Evolutionary conservation across 1,284 basidiomycete species (phyloP), one percentile per base, ranked within the genome.

Genomic region (Polyporus tsugae): DNA sequence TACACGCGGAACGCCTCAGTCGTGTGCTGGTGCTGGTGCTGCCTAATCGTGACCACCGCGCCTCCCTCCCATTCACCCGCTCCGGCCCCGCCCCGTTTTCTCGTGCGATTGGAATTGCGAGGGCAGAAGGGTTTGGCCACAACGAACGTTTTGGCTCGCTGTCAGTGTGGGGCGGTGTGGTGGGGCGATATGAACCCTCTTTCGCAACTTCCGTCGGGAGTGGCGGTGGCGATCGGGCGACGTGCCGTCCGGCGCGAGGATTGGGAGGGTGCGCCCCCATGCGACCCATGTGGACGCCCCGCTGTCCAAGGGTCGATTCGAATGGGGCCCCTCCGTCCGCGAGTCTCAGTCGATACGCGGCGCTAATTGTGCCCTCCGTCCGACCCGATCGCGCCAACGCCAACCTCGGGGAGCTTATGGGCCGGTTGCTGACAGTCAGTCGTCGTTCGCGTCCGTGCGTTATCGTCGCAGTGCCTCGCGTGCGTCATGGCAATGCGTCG

Each of bases 251-350:
- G 19, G 44, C 53, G 44, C 53, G 53, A 25, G 17, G 35, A 22
- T 7, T 33, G 55, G 19, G 35, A n/a, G 55, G 33, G 35, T 35
- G 33, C 55, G 35, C 35, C 29, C 55, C 55, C 55, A 58, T 58
- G 55, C 9, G 35, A 15, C 29, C 55, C 55, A 57, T 57, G 55
- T 58, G 55, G 15, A 35, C 35, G 42, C 63, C 63, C 63, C 63
- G 63, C 63, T 22, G 35, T 33, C 61, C 46, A 49, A 62, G 42
- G 35, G 49, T 62, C 61, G 44, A 49, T 52, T 62, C n/a, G 61
- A 52, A 62, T 46, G 60, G 38, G 11, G 22, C 46, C 46, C 46
- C 46, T 25, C 46, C 46, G 46, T 22, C 11, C 46, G 46, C 46
- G 46, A 49, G 46, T 13, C 46, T 49, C 22, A 49, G 46, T 25